Percentiles rank a stretch among this genome's conserved stretches.
These are phyloP conservation scores for Phytophthora hybrid DNA, from an alignment of 352 stramenopile species.

Conservation along the genomic window DNA sequence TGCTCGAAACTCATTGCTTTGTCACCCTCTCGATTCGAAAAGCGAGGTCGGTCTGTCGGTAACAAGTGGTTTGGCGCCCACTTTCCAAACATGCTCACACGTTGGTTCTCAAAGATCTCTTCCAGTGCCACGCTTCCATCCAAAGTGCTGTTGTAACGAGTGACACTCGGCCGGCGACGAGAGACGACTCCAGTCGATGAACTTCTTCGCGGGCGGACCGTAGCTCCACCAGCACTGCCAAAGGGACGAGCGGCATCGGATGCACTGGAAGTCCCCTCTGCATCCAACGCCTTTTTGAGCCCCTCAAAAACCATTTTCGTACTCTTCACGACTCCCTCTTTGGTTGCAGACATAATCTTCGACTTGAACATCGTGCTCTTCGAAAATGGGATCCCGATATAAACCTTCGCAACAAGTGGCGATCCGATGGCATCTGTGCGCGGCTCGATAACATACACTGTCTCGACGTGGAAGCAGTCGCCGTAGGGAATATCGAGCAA, in stretches of 20 bases:
- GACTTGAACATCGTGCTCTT: conserved; percentile 89
- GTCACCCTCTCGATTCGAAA: conserved; percentile 85
- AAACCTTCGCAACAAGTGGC: conserved; percentile 61
- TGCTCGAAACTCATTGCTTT: conserved; percentile 84
- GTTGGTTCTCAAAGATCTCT: conserved; percentile 91
- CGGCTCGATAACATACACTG: conserved; percentile 60
- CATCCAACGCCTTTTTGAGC: conserved; percentile 52
- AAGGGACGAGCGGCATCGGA: conserved; percentile 5
- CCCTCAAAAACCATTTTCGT: conserved; percentile 66
- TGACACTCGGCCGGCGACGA: conserved; percentile 43
- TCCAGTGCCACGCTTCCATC: conserved; percentile 82
- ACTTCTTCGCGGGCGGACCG: conserved; percentile 24
- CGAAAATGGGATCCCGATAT: conserved; percentile 76
- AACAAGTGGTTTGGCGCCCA: conserved; percentile 88
- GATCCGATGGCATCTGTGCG: conserved; percentile 44
- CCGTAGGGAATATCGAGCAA: conserved; percentile 85
- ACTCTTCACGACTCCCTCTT: conserved; percentile 72
- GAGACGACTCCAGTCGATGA: conserved; percentile 19
- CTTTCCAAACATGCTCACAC: conserved; percentile 89
- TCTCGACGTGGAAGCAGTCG: conserved; percentile 84
- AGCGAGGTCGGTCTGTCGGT: conserved; percentile 80
- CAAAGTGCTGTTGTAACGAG: conserved; percentile 72
- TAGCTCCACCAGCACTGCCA: neutral
- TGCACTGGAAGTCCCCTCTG: conserved; percentile 25
- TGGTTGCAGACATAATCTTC: conserved; percentile 81